These are phyloP conservation scores for Trichophaea hybrida DNA, from an alignment of 2,329 filamentous ascomycete species.

Conservation along the genomic window DNA sequence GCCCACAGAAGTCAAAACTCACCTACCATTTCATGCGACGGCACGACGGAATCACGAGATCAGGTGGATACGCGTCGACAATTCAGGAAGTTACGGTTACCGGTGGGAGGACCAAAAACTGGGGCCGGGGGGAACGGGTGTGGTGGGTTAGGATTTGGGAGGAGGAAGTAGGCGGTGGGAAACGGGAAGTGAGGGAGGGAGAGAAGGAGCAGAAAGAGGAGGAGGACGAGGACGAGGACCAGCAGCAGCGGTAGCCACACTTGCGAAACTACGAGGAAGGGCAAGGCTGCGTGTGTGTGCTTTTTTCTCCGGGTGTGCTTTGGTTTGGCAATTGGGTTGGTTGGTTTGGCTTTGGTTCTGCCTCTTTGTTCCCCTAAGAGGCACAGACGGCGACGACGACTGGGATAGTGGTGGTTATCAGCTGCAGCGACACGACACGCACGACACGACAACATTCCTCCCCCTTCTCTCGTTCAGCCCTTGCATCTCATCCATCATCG, in stretches of 20 bases:
- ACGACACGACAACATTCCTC: background rate
- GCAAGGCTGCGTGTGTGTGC: too few species aligned
- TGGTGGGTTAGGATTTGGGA: background rate
- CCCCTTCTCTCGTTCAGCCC: background rate
- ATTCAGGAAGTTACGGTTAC: background rate
- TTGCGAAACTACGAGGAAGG: background rate
- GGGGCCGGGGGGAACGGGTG: background rate
- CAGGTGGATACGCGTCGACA: conserved; percentile 3
- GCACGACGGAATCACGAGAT: conserved; percentile 6
- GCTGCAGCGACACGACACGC: background rate
- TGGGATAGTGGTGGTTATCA: background rate
- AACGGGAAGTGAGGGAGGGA: background rate
- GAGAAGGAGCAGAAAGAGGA: conserved; percentile 1
- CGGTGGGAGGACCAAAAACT: background rate
- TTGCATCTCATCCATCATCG: background rate
- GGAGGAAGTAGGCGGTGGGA: background rate
- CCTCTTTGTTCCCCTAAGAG: background rate
- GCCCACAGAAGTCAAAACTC: background rate
- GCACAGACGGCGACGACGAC: background rate
- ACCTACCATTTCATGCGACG: conserved; percentile 2
- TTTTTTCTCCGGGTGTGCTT: too few species aligned
- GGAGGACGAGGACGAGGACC: background rate
- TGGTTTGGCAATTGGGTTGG: too few species aligned
- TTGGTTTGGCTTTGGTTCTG: too few species aligned
- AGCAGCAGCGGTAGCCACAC: background rate